A percentile compares a stretch with the other conserved stretches of the same genome.
Evolutionary conservation across 805 yeast species (phyloP).

Genomic region (Pichia membranifaciens): DNA sequence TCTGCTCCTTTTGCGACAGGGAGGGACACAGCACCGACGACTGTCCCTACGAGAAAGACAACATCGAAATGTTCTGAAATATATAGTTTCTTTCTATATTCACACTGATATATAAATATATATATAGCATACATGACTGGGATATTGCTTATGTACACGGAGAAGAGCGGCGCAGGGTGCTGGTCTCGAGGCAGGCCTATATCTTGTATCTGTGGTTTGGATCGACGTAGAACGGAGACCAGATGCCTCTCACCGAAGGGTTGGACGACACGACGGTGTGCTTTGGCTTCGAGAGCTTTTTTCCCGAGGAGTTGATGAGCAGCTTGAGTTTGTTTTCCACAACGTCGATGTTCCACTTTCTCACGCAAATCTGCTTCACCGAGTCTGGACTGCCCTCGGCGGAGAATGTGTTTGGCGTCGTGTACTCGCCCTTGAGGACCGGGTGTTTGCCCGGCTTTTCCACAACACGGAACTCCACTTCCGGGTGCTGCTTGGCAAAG

Average conservation of each 20-base stretch:
- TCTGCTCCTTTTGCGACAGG: conserved; percentile 94
- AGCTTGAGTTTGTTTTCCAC: conserved; percentile 61
- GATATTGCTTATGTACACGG: background rate
- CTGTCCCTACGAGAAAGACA: conserved; percentile 77
- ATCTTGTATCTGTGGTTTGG: conserved; percentile 36
- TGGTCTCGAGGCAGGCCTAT: too few species aligned
- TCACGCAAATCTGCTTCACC: conserved; percentile 53
- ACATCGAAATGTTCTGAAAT: conserved; percentile 27
- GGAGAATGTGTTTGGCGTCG: conserved; percentile 12
- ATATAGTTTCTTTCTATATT: conserved; percentile 3
- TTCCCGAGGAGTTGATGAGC: conserved; percentile 66
- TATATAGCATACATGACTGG: conserved; percentile 8
- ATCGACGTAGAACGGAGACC: conserved; percentile 91
- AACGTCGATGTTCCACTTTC: conserved; percentile 58
- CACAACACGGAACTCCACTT: conserved; percentile 64
- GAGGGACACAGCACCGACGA: conserved; percentile 83
- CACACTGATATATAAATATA: conserved; percentile 6
- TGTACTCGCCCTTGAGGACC: conserved; percentile 53
- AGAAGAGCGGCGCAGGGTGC: background rate
- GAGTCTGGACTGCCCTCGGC: conserved; percentile 21
- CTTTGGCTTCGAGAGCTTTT: conserved; percentile 50
- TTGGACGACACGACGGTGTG: conserved; percentile 78
- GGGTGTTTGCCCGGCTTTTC: conserved; percentile 79
- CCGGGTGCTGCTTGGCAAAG: conserved; percentile 56
- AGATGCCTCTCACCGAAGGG: conserved; percentile 85